phyloP scores from a whole-genome alignment of 140 eudicot genomes.

The Ambrosia hybrid region DNA sequence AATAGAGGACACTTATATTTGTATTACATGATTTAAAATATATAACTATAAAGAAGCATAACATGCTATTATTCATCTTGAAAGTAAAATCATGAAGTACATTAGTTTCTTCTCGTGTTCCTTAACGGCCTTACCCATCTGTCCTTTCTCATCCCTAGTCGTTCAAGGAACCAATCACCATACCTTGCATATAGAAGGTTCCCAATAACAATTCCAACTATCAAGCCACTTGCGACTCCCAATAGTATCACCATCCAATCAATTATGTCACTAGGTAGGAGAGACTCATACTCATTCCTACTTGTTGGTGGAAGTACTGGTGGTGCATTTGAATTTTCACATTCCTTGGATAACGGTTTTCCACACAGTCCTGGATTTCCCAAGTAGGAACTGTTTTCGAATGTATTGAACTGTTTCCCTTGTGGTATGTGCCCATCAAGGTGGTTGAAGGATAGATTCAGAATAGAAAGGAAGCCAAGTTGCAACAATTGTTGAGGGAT shows the following conservation, averaged over 20 bases:
- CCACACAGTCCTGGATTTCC: conserved; percentile 29
- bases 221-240: conserved; percentile 21
- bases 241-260: conserved; percentile 18
- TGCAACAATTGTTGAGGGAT: conserved; percentile 27
- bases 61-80: too few relatives aligned
- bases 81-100: too few relatives aligned
- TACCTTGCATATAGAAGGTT: neutral
- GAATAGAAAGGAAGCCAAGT: conserved; percentile 24
- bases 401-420: conserved; percentile 38
- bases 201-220: conserved; percentile 12
- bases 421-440: conserved; percentile 41
- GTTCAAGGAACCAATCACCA: neutral
- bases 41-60: too few relatives aligned
- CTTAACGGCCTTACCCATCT: too few relatives aligned
- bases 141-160: too few relatives aligned
- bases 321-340: neutral
- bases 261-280: conserved; percentile 10
- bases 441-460: conserved; percentile 34
- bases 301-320: neutral
- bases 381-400: conserved; percentile 25
- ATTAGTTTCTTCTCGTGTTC: too few relatives aligned
- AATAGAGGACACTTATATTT: too few relatives aligned
- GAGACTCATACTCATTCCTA: conserved; percentile 4
- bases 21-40: too few relatives aligned
- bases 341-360: conserved; percentile 5